phyloP scores from a whole-genome alignment of 148 eudicot genomes.

The Persicaria maculosa region DNA sequence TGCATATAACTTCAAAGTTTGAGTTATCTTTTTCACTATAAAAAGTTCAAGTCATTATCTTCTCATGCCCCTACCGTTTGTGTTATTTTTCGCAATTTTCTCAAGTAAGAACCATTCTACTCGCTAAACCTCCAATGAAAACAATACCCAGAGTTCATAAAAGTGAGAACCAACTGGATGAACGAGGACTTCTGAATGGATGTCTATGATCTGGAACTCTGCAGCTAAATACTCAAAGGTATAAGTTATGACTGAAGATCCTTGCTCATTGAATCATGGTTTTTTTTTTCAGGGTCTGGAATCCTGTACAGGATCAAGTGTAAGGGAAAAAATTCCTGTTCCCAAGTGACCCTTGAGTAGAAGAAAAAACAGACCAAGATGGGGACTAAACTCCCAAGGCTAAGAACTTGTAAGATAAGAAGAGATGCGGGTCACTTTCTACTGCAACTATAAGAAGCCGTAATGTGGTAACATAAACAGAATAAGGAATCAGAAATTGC shows the following conservation, averaged over 20 bases:
- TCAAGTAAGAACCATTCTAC: background rate
- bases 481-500: no score
- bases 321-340: no score
- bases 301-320: no score
- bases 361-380: background rate
- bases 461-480: background rate
- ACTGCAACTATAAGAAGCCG: background rate
- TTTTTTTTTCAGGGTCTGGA: no score
- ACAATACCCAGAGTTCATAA: background rate
- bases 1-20: no score
- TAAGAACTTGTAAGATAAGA: background rate
- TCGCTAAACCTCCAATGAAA: background rate
- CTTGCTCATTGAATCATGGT: background rate
- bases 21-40: no score
- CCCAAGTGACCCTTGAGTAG: background rate
- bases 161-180: background rate
- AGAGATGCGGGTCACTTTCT: background rate
- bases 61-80: no score
- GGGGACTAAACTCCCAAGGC: background rate
- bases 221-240: background rate
- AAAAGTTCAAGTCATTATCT: no score
- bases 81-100: no score
- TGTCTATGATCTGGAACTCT: background rate
- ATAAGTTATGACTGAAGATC: background rate
- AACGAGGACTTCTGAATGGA: background rate